A percentile compares a stretch with the other conserved stretches of the same genome.
phyloP scores from a whole-genome alignment of 1,284 basidiomycete species.

The Mycosarcoma maydis region DNA sequence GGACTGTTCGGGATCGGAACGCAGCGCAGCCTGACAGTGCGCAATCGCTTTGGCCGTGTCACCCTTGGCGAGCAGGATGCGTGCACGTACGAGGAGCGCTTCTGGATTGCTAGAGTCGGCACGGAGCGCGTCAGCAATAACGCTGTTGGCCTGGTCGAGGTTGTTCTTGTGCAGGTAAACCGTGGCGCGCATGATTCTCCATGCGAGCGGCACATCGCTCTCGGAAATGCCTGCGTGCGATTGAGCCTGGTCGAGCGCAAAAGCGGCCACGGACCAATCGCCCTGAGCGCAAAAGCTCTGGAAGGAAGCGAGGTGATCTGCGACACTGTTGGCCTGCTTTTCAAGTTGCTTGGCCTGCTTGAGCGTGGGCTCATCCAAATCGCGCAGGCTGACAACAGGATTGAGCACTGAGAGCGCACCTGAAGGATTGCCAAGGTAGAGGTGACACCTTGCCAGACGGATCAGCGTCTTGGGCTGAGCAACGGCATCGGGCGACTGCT shows the following conservation, averaged over 20 bases:
- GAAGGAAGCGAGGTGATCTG: constrained; percentile 70
- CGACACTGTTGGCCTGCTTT: constrained; percentile 46
- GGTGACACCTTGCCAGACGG: constrained; percentile 57
- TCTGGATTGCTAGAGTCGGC: constrained; percentile 79
- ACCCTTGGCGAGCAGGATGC: constrained; percentile 79
- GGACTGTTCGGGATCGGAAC: constrained; percentile 80
- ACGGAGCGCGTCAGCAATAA: constrained; percentile 77
- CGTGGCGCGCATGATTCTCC: constrained; percentile 46
- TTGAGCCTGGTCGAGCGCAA: constrained; percentile 60
- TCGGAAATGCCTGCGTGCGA: constrained; percentile 41
- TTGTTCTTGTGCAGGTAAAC: constrained; percentile 54
- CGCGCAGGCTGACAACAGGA: constrained; percentile 14
- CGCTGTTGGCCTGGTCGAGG: constrained; percentile 52
- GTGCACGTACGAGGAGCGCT: constrained; percentile 79
- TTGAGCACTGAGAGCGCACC: constrained; percentile 40
- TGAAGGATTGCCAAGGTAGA: constrained; percentile 54
- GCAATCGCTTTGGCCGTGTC: constrained; percentile 77
- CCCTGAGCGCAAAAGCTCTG: constrained; percentile 74
- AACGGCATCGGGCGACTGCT: constrained; percentile 22
- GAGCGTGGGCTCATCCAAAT: constrained; percentile 24
- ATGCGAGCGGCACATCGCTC: constrained; percentile 41
- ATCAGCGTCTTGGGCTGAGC: constrained; percentile 57
- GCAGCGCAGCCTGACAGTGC: constrained; percentile 78
- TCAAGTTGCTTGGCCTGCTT: constrained; percentile 48
- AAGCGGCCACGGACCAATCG: constrained; percentile 69